Base-by-base conservation (phyloP, 345 rosid species). In the Diplotaxis tenuifolia region DNA sequence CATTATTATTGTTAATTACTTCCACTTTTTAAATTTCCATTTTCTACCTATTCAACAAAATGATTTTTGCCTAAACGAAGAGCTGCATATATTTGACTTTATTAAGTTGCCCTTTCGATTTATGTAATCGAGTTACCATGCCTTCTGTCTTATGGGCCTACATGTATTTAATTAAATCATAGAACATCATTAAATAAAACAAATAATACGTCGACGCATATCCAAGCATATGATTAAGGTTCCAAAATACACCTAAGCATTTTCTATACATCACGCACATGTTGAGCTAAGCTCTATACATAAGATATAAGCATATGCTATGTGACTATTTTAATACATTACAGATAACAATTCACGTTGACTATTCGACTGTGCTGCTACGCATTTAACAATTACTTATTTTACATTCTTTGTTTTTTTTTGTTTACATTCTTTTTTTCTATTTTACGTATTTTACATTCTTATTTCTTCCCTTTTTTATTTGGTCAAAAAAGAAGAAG, bases 211-310 rank as follows among this genome's bases (percentile, higher is more conserved):
- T 64, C 72, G 38, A 76, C 67, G 72, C 80, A 70, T 75, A 76
- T 76, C 70, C 75, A 49, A 70, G 62, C 75, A 65, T 76, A 76
- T 76, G 80, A 76, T 70, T 70, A 76, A 70, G 66, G 67, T 64
- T 70, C 75, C 71, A 63, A 56, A 61, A 63, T 63, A 76, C 79
- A 76, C 65, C 79, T 54, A 76, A 76, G 80, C 75, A 70, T 31
- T 65, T 45, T 25, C 67, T 19, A 76, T 55, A 36, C n/a, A 64
- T 70, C 38, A 6, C 31, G 16, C 29, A 62, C 50, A 68, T 62
- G 28, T 75, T 62, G 23, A 54, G 55, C 62, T 45, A 19, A 40
- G 38, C 58, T 62, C 27, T 58, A 58, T 68, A 14, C 42, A 42
- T 40, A 4, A 55, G 15, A 12, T 2, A 21, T 4, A 36, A n/a